Conservation (phyloP, 1,139 yeast genomes). For the Meyerozyma smithsonii region DNA sequence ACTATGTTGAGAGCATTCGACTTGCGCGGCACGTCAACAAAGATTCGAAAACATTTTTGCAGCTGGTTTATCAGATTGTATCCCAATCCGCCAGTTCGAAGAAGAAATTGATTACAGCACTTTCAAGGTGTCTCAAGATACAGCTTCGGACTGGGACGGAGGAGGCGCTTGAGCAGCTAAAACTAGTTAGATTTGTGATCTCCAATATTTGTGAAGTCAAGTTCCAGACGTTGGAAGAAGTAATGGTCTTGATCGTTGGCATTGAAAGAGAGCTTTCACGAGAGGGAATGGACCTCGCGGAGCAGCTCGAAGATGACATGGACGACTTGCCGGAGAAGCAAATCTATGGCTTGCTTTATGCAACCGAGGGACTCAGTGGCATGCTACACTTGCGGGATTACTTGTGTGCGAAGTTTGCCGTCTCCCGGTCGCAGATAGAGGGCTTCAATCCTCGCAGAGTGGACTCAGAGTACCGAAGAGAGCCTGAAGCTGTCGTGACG, state of each 20-base stretch:
- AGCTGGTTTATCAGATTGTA: constrained; percentile 40
- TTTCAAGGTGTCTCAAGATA: constrained; percentile 21
- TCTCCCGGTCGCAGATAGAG: constrained; percentile 20
- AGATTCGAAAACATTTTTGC: constrained; percentile 20
- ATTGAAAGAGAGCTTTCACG: constrained; percentile 16
- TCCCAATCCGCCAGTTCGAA: constrained; percentile 38
- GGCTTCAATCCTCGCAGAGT: constrained; percentile 20
- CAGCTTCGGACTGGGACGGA: constrained; percentile 10
- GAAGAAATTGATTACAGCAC: constrained; percentile 37
- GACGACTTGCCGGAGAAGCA: constrained; percentile 10
- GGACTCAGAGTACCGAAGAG: constrained; percentile 22
- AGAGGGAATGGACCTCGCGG: constrained; percentile 34
- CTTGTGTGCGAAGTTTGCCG: constrained; percentile 18
- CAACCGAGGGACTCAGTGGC: constrained; percentile 18
- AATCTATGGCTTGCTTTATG: constrained; percentile 11
- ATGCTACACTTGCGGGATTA: constrained; percentile 18
- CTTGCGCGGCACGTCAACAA: constrained; percentile 41
- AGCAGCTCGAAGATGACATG: constrained; percentile 10
- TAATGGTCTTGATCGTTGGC: constrained; percentile 12
- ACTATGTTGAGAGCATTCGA: constrained; percentile 61
- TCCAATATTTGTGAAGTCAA: constrained; percentile 35
- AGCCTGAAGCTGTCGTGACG: constrained; percentile 6
- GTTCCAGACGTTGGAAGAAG: constrained; percentile 39
- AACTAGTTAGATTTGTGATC: constrained; percentile 29
- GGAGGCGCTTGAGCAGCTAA: constrained; percentile 16